Percentiles rank a stretch among this genome's conserved stretches.
These are phyloP conservation scores for Sporisorium iseilematis-ciliati DNA, from an alignment of 1,284 basidiomycete genomes.

Conservation along the genomic window DNA sequence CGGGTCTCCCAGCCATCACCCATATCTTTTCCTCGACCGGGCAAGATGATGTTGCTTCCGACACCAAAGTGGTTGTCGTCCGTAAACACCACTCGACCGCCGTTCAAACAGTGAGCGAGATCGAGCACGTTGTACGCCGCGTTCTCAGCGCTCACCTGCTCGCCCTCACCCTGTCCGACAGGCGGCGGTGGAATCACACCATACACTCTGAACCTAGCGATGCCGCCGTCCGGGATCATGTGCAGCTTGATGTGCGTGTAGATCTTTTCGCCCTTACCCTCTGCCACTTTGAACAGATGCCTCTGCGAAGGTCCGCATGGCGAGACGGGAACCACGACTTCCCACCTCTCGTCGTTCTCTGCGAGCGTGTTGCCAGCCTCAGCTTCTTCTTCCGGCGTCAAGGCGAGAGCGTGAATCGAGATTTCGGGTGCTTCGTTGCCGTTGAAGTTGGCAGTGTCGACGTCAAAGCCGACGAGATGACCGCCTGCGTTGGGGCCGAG, in stretches of 20 bases:
- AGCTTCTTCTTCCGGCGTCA: slow-evolving; percentile 48
- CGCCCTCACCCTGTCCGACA: slow-evolving; percentile 69
- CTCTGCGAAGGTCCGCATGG: slow-evolving; percentile 80
- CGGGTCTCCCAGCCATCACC: slow-evolving; percentile 99
- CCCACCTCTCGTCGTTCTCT: slow-evolving; percentile 65
- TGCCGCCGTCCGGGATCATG: slow-evolving; percentile 95
- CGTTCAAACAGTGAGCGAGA: slow-evolving; percentile 89
- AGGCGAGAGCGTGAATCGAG: slow-evolving; percentile 52
- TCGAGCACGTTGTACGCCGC: slow-evolving; percentile 75
- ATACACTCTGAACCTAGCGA: slow-evolving; percentile 71
- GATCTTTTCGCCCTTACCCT: slow-evolving; percentile 59
- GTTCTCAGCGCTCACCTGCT: slow-evolving; percentile 62
- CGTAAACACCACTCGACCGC: slow-evolving; percentile 81
- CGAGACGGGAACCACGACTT: slow-evolving; percentile 52
- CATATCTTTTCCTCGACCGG: slow-evolving; percentile 90
- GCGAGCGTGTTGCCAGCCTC: slow-evolving; percentile 42
- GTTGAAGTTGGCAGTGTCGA: slow-evolving; percentile 95
- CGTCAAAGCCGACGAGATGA: slow-evolving; percentile 83
- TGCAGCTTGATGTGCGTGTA: slow-evolving; percentile 89
- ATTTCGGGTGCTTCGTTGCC: slow-evolving; percentile 80
- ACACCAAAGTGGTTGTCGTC: slow-evolving; percentile 93
- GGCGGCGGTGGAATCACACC: slow-evolving; percentile 61
- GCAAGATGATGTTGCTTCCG: slow-evolving; percentile 89
- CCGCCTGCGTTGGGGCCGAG: slow-evolving; percentile 81
- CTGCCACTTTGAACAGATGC: slow-evolving; percentile 82